Conservation (phyloP, 2,329 filamentous ascomycete genomes). For the Plectosphaerella sp. region DNA sequence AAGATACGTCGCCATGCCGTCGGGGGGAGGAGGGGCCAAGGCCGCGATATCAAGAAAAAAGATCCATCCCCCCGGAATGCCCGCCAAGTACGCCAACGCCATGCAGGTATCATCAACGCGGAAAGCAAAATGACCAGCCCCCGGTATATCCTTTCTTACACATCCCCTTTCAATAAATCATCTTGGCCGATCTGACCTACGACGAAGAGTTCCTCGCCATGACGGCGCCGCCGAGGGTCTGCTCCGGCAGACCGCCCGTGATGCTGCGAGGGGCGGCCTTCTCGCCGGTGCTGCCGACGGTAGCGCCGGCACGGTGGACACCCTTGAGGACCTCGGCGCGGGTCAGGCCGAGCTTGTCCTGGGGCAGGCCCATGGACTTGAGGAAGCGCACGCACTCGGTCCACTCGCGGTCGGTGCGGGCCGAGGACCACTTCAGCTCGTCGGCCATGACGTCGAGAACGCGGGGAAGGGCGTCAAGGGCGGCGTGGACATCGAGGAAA, state of each 20-base stretch:
- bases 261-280: background rate
- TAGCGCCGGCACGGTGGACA: slow-evolving; percentile 2
- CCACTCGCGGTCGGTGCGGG: slow-evolving; percentile 51
- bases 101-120: background rate
- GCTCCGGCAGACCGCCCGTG: background rate
- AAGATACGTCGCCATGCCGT: too few species aligned
- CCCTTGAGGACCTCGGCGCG: slow-evolving; percentile 20
- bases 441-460: slow-evolving; percentile 71
- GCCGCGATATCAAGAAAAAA: too few species aligned
- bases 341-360: slow-evolving; percentile 19
- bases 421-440: slow-evolving; percentile 60
- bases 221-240: background rate
- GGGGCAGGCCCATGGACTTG: slow-evolving; percentile 37
- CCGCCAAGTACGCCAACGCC: background rate
- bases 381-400: slow-evolving; percentile 47
- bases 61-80: too few species aligned
- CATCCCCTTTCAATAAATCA: background rate
- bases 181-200: background rate
- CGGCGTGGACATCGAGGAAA: slow-evolving; percentile 71
- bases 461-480: slow-evolving; percentile 61
- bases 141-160: background rate
- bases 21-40: too few species aligned
- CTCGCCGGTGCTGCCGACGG: slow-evolving; percentile 1
- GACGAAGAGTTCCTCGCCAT: slow-evolving; percentile 1
- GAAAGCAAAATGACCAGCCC: background rate